These are phyloP conservation scores for Boechera divaricarpa DNA, from an alignment of 345 rosid species.

Conservation along the genomic window DNA sequence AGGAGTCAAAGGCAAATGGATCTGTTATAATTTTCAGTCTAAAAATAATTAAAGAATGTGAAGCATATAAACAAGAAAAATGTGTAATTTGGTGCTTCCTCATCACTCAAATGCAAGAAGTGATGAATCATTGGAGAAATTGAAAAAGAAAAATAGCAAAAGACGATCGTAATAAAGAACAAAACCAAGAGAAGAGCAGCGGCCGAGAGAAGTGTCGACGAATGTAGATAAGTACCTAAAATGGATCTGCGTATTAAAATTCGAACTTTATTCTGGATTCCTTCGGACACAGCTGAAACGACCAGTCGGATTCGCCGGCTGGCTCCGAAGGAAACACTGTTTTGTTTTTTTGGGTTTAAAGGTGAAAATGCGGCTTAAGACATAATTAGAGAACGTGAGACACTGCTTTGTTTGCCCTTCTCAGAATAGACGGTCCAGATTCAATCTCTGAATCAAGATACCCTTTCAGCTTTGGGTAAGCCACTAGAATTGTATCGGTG, in stretches of 20 bases:
- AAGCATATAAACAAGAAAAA: neutral
- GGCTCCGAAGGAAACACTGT: constrained; percentile 16
- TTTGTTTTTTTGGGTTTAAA: neutral
- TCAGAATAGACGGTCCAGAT: constrained; percentile 36
- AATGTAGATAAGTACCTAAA: constrained; percentile 28
- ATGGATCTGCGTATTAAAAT: constrained; percentile 3
- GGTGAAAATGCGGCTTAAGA: constrained; percentile 32
- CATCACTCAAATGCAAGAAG: constrained; percentile 21
- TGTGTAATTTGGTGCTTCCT: constrained; percentile 8
- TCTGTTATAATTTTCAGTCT: neutral
- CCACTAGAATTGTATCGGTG: constrained; percentile 13
- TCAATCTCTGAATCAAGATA: constrained; percentile 21
- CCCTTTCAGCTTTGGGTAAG: constrained; percentile 41
- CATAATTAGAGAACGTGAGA: constrained; percentile 35
- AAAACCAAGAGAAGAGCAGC: neutral
- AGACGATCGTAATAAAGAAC: constrained; percentile 13
- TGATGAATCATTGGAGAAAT: constrained; percentile 2
- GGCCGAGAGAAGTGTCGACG: neutral
- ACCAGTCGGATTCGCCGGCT: constrained; percentile 40
- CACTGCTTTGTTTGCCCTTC: constrained; percentile 32
- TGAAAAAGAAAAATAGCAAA: neutral
- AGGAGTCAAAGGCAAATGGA: constrained; percentile 22
- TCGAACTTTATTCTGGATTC: neutral
- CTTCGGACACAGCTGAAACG: constrained; percentile 37
- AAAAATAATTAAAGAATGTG: neutral